These are phyloP conservation scores for Alternaria postmessia DNA, from an alignment of 2,329 filamentous ascomycete genomes.

Conservation along the genomic window DNA sequence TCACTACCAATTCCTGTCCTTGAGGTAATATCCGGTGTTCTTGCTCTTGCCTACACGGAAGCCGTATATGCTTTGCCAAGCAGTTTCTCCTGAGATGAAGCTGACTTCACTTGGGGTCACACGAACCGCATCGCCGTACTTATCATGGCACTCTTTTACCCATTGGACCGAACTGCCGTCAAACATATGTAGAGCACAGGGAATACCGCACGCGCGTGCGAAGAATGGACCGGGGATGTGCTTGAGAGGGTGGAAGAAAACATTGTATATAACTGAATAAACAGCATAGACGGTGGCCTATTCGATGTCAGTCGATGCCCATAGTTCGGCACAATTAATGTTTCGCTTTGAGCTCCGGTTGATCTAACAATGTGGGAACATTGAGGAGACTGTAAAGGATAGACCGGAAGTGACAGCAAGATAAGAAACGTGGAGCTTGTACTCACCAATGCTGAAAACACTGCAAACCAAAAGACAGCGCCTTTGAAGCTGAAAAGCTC, in stretches of 20 bases:
- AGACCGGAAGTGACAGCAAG: neutral
- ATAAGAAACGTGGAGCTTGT: neutral
- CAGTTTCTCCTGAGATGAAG: conserved; percentile 54
- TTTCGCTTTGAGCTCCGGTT: neutral
- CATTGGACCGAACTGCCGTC: conserved; percentile 38
- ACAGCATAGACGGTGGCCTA: conserved; percentile 27
- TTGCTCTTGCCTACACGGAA: conserved; percentile 48
- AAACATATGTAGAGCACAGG: conserved; percentile 38
- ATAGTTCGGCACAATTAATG: neutral
- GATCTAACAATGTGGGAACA: neutral
- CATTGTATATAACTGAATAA: conserved; percentile 43
- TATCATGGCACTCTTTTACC: conserved; percentile 46
- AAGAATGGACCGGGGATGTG: conserved; percentile 55
- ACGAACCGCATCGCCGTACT: conserved; percentile 55
- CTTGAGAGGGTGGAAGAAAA: conserved; percentile 55
- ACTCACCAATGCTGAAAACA: neutral
- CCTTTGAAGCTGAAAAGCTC: conserved; percentile 1
- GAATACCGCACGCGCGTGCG: conserved; percentile 42
- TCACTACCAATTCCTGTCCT: conserved; percentile 49
- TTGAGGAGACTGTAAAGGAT: neutral
- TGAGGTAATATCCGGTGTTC: conserved; percentile 46
- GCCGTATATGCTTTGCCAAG: conserved; percentile 56
- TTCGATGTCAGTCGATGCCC: neutral
- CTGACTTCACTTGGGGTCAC: conserved; percentile 54
- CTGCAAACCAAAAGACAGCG: neutral